Evolutionary conservation across 2,329 filamentous ascomycete genomes (phyloP), one percentile per base, ranked within the genome.

Genomic region (Nigrospora oryzae): DNA sequence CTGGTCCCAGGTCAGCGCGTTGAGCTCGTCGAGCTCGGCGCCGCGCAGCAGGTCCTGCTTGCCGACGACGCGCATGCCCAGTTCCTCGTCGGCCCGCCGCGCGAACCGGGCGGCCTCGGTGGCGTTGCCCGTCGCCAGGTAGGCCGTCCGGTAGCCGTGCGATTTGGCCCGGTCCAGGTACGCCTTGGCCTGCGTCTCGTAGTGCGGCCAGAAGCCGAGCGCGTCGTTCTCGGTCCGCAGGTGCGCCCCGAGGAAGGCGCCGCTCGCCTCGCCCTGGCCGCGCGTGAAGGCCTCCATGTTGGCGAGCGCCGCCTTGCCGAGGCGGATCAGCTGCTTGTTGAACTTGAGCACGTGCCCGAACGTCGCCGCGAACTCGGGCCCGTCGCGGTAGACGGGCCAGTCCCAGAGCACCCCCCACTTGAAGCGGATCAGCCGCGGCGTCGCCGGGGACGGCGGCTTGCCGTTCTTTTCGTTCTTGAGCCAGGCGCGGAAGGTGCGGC

Each of bases 181-280:
- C 0, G 63, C 63, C 6, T 58, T 50, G 19, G 55, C 63, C 53
- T 74, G 71, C 15, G 59, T 59, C 2, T 66, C 58, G 47, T 63
- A 73, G 5, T 63, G 58, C 4, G 70, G 70, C 71, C 71, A 74
- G 46, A 64, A 62, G n/a, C 57, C 58, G 17, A 73, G 50, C 1
- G 69, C 68, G 45, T 74, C 70, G 44, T 56, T 65, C 51, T 74
- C 71, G 5, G 70, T 71, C n/a, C 71, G 61, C 5, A 75, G 56
- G 49, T 75, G 71, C 11, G 71, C 59, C 4, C 70, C 70, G 2
- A 64, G 53, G 48, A 63, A 70, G 5, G 48, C 46, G 12, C 56
- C 54, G 7, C 53, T 46, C 13, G 52, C 46, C 11, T 48, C 49
- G 5, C 52, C 49, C 7, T 59, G 49, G 12, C 44, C 43, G 8